Evolutionary conservation across 306 rosid species (phyloP), one percentile per base, ranked within the genome.

Genomic region (Cucumis hystrix): DNA sequence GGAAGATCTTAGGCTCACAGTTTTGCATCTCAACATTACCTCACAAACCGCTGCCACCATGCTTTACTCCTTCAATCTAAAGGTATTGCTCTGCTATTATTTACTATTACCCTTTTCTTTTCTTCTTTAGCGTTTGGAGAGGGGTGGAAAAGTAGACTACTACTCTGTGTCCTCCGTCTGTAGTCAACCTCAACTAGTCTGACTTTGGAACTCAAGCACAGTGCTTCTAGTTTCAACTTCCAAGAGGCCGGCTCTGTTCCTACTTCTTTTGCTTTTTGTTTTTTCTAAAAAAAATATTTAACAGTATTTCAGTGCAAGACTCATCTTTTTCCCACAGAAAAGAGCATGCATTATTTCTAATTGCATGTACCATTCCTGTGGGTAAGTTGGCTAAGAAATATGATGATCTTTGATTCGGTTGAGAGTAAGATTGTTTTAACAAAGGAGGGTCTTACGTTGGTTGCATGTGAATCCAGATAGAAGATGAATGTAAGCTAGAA

Each of bases 1-100:
- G 66, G 96, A 96, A 77, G 89, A 92, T 51, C 98, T 91, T 43
- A 81, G 90, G 85, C 89, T 92, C 65, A 78, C 91, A 3, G 85
- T 96, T 79, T 78, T 95, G 76, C 99, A 95, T 84, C 97, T 95
- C 74, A 95, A 95, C 87, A 86, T 95, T 55, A 84, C 98, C 11
- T 86, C 90, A 35, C 87, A 78, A 11, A 55, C 80, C 82, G 83
- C 89, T 20, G 89, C 81, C 79, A 83, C 89, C 28, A 89, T 91
- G 71, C 86, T 89, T 21, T 95, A 90, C 91, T 91, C 97, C 70
- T 84, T 95, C 89, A 92, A 95, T 85, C 98, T 95, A 88, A 92
- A 89, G 99, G 99, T 95, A 86, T 30, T 62, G 41, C 57, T 47
- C 57, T 51, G 7, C 3, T 16, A 6, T 52, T 52, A 52, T 52